phyloP scores from a whole-genome alignment of 768 basidiomycete genomes.

The Leccinum disarticulatum region DNA sequence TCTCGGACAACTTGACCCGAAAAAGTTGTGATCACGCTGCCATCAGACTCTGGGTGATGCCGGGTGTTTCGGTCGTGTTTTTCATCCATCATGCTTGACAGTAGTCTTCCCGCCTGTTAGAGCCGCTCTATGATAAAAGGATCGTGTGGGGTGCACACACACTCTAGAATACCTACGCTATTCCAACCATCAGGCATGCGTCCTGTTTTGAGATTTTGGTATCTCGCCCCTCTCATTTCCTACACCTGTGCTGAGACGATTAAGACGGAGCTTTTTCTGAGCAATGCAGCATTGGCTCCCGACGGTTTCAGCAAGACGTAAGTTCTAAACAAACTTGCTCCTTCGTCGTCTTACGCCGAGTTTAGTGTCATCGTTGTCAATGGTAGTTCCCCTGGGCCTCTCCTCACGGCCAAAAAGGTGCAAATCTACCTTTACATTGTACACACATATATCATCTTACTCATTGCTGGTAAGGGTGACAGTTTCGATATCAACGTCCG shows the following conservation, averaged over 20 bases:
- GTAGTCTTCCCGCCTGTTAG: background rate
- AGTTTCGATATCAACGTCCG: conserved; percentile 43
- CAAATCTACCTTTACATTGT: background rate
- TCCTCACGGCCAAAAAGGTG: conserved; percentile 42
- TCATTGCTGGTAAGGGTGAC: conserved; percentile 31
- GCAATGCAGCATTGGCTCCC: conserved; percentile 42
- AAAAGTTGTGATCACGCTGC: background rate
- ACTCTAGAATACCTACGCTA: background rate
- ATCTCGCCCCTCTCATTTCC: conserved; percentile 9
- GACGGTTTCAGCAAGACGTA: conserved; percentile 41
- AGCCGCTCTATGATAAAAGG: background rate
- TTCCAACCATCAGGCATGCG: conserved; percentile 10
- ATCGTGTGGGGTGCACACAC: background rate
- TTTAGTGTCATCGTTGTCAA: conserved; percentile 40
- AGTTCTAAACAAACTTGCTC: conserved; percentile 1
- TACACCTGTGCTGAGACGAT: conserved; percentile 13
- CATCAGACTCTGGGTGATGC: background rate
- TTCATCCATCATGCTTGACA: background rate
- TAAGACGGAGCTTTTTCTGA: conserved; percentile 32
- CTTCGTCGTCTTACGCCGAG: conserved; percentile 6
- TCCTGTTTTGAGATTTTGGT: conserved; percentile 8
- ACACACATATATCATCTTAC: background rate
- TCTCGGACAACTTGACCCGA: background rate
- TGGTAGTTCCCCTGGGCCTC: conserved; percentile 40
- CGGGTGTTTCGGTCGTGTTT: background rate